Conservation (phyloP, 2,329 filamentous ascomycete genomes). For the Aspergillus quadrilineatus region DNA sequence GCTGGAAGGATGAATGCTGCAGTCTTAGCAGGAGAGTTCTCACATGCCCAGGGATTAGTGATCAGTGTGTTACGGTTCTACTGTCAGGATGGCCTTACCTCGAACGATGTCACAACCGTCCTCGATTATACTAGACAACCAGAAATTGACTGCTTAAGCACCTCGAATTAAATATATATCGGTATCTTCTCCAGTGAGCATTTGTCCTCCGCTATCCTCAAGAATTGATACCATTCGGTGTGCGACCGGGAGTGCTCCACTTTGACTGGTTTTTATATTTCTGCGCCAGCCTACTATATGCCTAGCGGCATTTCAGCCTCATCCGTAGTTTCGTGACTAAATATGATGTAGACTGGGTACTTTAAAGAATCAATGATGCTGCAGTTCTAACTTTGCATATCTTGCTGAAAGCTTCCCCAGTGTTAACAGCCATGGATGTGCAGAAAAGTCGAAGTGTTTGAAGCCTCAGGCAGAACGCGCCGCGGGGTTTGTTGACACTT, state of each 20-base stretch:
- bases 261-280: no score
- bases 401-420: no score
- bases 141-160: neutral
- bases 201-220: neutral
- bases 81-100: neutral
- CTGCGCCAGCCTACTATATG: no score
- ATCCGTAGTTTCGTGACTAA: no score
- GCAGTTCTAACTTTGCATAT: no score
- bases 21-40: conserved; percentile 64
- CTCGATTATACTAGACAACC: neutral
- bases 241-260: neutral
- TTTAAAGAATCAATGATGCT: no score
- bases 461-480: neutral
- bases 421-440: no score
- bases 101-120: conserved; percentile 4
- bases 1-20: conserved; percentile 64
- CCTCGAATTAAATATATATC: neutral
- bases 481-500: neutral
- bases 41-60: conserved; percentile 35
- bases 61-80: neutral
- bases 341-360: no score
- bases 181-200: neutral
- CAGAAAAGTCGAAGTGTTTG: neutral
- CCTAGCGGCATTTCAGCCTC: no score
- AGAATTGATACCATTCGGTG: neutral